A percentile compares a stretch with the other conserved stretches of the same genome.
These are phyloP conservation scores for Jamesozyma rosinii DNA, from an alignment of 805 yeast genomes.

Conservation along the genomic window DNA sequence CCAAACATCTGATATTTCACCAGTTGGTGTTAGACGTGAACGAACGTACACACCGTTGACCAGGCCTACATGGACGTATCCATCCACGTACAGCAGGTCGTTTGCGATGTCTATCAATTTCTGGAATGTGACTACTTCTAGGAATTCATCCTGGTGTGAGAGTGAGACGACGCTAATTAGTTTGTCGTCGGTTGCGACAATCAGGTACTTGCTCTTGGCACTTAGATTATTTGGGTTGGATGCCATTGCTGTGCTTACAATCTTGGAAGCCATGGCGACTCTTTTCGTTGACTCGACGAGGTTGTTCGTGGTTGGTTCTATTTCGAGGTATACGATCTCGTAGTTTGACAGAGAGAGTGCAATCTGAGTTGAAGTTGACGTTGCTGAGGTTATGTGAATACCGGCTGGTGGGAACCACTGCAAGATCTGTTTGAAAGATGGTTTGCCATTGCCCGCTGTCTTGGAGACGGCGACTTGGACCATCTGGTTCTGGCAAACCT, in stretches of 20 bases:
- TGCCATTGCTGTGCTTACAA: constrained; percentile 45
- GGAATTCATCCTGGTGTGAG: constrained; percentile 40
- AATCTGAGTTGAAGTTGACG: constrained; percentile 60
- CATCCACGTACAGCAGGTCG: constrained; percentile 23
- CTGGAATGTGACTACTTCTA: constrained; percentile 57
- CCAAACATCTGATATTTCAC: constrained; percentile 54
- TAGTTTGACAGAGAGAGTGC: constrained; percentile 61
- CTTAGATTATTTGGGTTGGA: constrained; percentile 26
- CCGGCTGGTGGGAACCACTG: constrained; percentile 86
- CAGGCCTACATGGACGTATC: constrained; percentile 62
- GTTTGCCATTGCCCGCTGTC: constrained; percentile 21
- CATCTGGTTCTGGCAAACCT: constrained; percentile 63
- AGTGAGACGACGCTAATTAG: constrained; percentile 58
- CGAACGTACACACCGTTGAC: constrained; percentile 73
- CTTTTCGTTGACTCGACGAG: constrained; percentile 63
- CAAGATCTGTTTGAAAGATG: constrained; percentile 25
- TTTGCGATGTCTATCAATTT: constrained; percentile 49
- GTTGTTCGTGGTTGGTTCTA: neutral
- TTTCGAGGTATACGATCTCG: constrained; percentile 66
- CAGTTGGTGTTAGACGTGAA: constrained; percentile 35
- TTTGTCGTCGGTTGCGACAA: constrained; percentile 62
- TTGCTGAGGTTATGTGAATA: constrained; percentile 47
- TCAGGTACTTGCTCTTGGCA: constrained; percentile 44
- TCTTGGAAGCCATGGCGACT: constrained; percentile 42
- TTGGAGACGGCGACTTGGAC: constrained; percentile 39